Base-by-base conservation (phyloP, 495 filamentous ascomycete species). In the Xylaria acuta region DNA sequence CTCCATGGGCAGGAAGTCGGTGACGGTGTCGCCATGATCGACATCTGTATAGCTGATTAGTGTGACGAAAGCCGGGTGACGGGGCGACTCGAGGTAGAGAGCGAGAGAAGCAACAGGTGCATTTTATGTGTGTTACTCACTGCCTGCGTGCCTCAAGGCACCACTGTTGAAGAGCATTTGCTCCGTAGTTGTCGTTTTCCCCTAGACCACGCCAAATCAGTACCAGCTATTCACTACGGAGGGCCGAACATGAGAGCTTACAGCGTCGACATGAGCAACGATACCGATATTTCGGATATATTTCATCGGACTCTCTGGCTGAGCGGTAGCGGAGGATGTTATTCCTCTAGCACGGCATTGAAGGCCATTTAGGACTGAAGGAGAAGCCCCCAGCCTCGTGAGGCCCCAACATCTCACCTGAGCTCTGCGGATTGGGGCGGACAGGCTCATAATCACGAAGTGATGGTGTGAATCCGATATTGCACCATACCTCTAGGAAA, bases 141-240 rank as follows among this genome's bases (percentile, higher is more conserved):
- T 90, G 82, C 96, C 96, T 77, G 98, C 89, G 76, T 94, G 85
- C 60, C 93, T 86, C 7, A 95, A 96, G 73, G 93, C 90, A 7
- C 97, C 96, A 74, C 94, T 97, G 79, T 98, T 97, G 76, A 95
- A 98, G 77, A 99, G 92, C 96, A 98, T 98, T 65, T 97, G 94
- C 89, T 99, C 97, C 5, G 97, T 98, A 0, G 97, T 99, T 0
- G 97, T 99, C 9, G 97, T 99, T 87, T 99, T 99, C 60, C 97
- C 96, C 92, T 94, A 74, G 41, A 36, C 9, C 47, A n/a, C n/a
- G n/a, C 25, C 8, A 6, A 30, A 7, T 72, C 20, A 72, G 63
- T 32, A 66, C 4, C 34, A 4, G 22, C 12, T 4, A 36, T 32
- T 38, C 34, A 16, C 36, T 6, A 16, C n/a, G 2, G 16, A n/a